These are phyloP conservation scores for Dioscorea cayenensis DNA, from an alignment of 116 monocot genomes.

Conservation along the genomic window DNA sequence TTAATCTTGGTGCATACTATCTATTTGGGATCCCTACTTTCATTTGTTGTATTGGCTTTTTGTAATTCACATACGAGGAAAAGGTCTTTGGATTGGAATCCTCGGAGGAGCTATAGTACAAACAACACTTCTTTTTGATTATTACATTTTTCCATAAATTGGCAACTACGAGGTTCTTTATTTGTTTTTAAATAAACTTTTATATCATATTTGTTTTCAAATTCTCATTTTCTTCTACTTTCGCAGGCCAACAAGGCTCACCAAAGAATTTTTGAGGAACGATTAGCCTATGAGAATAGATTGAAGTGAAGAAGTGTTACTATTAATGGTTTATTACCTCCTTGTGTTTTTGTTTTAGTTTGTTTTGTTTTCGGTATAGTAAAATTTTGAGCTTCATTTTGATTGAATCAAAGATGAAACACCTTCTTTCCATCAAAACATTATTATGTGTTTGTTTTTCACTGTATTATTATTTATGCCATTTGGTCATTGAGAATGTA, in stretches of 20 bases:
- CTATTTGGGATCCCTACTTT: constrained; percentile 48
- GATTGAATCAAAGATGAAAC: too few species aligned
- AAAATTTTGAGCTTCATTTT: too few species aligned
- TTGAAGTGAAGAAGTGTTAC: constrained; percentile 1
- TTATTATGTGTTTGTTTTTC: too few species aligned
- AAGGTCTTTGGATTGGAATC: constrained; percentile 60
- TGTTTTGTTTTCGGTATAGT: too few species aligned
- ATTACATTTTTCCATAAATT: constrained; percentile 46
- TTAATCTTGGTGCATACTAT: constrained; percentile 62
- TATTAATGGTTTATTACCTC: too few species aligned
- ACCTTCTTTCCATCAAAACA: too few species aligned
- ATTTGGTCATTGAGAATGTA: too few species aligned
- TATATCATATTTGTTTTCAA: not conserved
- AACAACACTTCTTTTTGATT: constrained; percentile 19
- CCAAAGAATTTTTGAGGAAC: constrained; percentile 17
- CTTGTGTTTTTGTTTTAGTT: too few species aligned
- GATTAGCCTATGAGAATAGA: constrained; percentile 6
- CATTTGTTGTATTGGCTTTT: constrained; percentile 24
- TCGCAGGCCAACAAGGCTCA: constrained; percentile 33
- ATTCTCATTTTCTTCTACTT: not conserved
- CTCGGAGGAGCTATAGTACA: constrained; percentile 35
- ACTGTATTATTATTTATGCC: too few species aligned
- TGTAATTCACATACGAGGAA: constrained; percentile 20
- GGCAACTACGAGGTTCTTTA: constrained; percentile 45
- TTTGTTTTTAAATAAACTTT: not conserved